phyloP scores from a whole-genome alignment of 2,329 filamentous ascomycete species.

The Remersonia thermophila region DNA sequence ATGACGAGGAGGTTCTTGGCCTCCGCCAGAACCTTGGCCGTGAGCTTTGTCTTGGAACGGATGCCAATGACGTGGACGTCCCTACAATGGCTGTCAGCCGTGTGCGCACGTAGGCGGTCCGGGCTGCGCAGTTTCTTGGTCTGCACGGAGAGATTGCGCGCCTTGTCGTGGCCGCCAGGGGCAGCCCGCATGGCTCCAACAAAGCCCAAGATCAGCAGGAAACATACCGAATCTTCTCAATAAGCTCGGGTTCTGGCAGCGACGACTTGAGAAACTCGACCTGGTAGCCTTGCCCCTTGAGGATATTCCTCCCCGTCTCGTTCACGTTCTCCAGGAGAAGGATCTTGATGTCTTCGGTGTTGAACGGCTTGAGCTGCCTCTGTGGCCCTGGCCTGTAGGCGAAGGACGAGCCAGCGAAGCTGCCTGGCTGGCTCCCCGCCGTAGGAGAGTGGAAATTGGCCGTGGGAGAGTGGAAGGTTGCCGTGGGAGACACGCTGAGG shows the following conservation, averaged over 20 bases:
- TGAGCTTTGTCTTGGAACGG: slow-evolving; percentile 93
- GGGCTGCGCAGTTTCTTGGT: not conserved
- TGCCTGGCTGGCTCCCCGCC: slow-evolving; percentile 38
- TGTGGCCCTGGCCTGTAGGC: slow-evolving; percentile 27
- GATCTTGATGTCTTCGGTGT: slow-evolving; percentile 93
- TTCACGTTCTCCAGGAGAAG: slow-evolving; percentile 94
- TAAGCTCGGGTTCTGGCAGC: slow-evolving; percentile 81
- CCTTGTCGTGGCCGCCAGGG: too few relatives aligned
- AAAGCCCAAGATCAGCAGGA: slow-evolving; percentile 1
- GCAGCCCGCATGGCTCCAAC: slow-evolving; percentile 1
- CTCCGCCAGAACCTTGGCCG: slow-evolving; percentile 67
- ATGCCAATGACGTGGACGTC: slow-evolving; percentile 97
- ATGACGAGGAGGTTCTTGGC: slow-evolving; percentile 92
- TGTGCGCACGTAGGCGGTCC: too few relatives aligned
- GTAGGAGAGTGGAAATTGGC: too few relatives aligned
- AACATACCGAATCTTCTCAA: slow-evolving; percentile 79
- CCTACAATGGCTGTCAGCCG: slow-evolving; percentile 30
- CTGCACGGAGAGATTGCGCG: too few relatives aligned
- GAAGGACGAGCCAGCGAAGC: slow-evolving; percentile 30
- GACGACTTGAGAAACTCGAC: slow-evolving; percentile 86
- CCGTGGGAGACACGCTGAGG: slow-evolving; percentile 58
- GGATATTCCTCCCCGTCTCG: slow-evolving; percentile 70
- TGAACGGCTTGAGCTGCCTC: slow-evolving; percentile 89
- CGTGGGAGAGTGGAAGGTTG: slow-evolving; percentile 62
- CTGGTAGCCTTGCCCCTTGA: slow-evolving; percentile 82